Percentiles rank a stretch among this genome's conserved stretches.
Conservation (phyloP, 2,329 filamentous ascomycete species). For the Colletotrichum sp. region DNA sequence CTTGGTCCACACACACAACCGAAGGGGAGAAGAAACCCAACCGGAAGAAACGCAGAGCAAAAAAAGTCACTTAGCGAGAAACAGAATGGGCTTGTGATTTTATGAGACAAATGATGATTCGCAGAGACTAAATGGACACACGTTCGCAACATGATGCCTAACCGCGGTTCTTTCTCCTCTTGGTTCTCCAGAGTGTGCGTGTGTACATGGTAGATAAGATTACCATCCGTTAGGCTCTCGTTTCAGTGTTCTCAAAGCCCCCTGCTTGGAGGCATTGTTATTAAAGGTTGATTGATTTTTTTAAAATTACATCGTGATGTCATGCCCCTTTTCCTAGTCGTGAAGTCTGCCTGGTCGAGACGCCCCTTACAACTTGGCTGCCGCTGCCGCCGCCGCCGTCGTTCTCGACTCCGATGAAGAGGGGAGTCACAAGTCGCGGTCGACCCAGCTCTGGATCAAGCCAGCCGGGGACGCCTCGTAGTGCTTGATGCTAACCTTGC, state of each 20-base stretch:
- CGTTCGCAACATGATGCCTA: not conserved
- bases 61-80: not conserved
- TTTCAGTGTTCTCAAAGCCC: not conserved
- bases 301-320: slow-evolving; percentile 7
- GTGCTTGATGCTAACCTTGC: slow-evolving; percentile 79
- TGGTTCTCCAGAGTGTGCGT: not conserved
- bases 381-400: not conserved
- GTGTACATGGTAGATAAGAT: not conserved
- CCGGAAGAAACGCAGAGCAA: slow-evolving; percentile 8
- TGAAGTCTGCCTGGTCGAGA: not conserved
- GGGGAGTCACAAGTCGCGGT: slow-evolving; percentile 48
- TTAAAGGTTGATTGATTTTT: not conserved
- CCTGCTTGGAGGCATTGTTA: not conserved
- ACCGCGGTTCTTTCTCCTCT: not conserved
- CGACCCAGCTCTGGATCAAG: slow-evolving; percentile 83
- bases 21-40: not conserved
- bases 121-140: not conserved
- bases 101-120: not conserved
- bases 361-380: not conserved
- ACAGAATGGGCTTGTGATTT: slow-evolving; percentile 3
- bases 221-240: not conserved
- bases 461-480: slow-evolving; percentile 84
- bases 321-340: not conserved
- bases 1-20: slow-evolving; percentile 21
- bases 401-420: not conserved